These are phyloP conservation scores for Fistulifera solaris DNA, from an alignment of 108 stramenopile species.

Conservation along the genomic window DNA sequence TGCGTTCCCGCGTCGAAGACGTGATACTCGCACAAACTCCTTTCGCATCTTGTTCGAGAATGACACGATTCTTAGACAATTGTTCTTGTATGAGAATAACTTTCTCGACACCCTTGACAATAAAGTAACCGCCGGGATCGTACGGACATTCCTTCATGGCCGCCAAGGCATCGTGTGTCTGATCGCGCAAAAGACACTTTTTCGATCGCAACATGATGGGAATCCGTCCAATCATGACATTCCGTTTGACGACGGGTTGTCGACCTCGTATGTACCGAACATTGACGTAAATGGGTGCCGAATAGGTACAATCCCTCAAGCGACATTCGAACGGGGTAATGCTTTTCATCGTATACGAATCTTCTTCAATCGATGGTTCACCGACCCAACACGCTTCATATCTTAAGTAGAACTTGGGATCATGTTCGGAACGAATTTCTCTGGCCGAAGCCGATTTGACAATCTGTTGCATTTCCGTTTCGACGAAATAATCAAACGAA, in stretches of 20 bases:
- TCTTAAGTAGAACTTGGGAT: slow-evolving; percentile 91
- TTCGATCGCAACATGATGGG: slow-evolving; percentile 95
- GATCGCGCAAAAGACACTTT: slow-evolving; percentile 83
- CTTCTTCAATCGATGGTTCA: slow-evolving; percentile 88
- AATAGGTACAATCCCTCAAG: slow-evolving; percentile 95
- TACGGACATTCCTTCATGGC: slow-evolving; percentile 96
- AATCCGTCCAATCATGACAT: slow-evolving; percentile 73
- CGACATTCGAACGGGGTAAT: slow-evolving; percentile 96
- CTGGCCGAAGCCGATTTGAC: slow-evolving; percentile 74
- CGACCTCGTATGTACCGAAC: slow-evolving; percentile 90
- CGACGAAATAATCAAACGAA: slow-evolving; percentile 97
- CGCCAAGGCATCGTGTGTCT: slow-evolving; percentile 79
- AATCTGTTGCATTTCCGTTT: slow-evolving; percentile 86
- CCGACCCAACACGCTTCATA: slow-evolving; percentile 96
- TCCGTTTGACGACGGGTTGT: slow-evolving; percentile 87
- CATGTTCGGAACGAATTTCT: slow-evolving; percentile 89
- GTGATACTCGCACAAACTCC: slow-evolving; percentile 85
- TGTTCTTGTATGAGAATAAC: slow-evolving; percentile 99
- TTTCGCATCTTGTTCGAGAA: slow-evolving; percentile 91
- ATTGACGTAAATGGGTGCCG: slow-evolving; percentile 96
- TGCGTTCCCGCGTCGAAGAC: slow-evolving; percentile 89
- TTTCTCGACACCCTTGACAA: slow-evolving; percentile 96
- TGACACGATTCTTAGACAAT: slow-evolving; percentile 97
- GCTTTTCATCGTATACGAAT: slow-evolving; percentile 62
- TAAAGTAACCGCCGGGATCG: slow-evolving; percentile 99